Evolutionary conservation across 1,284 basidiomycete genomes (phyloP).

Genomic region (Malassezia sympodialis): DNA sequence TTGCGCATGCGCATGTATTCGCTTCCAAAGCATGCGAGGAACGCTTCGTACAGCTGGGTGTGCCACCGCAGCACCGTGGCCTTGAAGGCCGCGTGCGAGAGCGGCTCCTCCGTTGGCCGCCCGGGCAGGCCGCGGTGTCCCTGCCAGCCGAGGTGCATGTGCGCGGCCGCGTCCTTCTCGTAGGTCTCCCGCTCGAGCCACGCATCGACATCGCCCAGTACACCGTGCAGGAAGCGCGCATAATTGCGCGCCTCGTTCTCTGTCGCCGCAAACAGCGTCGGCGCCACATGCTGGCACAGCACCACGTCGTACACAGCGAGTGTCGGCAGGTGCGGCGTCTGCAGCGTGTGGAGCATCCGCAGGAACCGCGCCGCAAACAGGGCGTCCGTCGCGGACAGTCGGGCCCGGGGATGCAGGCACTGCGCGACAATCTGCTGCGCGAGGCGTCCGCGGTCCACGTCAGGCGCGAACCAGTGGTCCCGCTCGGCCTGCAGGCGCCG

Average conservation of each 20-base stretch:
- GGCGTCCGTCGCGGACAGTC: constrained; percentile 89
- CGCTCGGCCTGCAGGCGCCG: constrained; percentile 72
- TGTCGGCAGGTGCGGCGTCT: constrained; percentile 76
- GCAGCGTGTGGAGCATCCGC: constrained; percentile 71
- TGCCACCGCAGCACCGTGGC: constrained; percentile 72
- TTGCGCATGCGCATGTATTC: constrained; percentile 47
- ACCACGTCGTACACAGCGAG: constrained; percentile 75
- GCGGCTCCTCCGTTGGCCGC: constrained; percentile 50
- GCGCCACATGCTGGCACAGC: constrained; percentile 52
- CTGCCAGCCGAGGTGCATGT: constrained; percentile 37
- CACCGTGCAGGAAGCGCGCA: constrained; percentile 63
- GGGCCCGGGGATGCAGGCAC: constrained; percentile 81
- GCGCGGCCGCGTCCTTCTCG: constrained; percentile 41
- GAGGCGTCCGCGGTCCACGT: constrained; percentile 20
- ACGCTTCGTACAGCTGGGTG: constrained; percentile 54
- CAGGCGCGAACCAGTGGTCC: constrained; percentile 65
- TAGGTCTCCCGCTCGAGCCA: constrained; percentile 24
- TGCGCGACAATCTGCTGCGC: constrained; percentile 61
- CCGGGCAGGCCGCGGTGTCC: constrained; percentile 6
- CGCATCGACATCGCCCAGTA: constrained; percentile 57
- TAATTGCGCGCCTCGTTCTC: constrained; percentile 94
- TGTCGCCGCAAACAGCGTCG: constrained; percentile 79
- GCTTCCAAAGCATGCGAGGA: constrained; percentile 30
- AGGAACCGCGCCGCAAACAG: constrained; percentile 87
- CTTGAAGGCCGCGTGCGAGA: constrained; percentile 64